These are phyloP conservation scores for Trichocladium uniseriatum DNA, from an alignment of 495 filamentous ascomycete species.

Conservation along the genomic window DNA sequence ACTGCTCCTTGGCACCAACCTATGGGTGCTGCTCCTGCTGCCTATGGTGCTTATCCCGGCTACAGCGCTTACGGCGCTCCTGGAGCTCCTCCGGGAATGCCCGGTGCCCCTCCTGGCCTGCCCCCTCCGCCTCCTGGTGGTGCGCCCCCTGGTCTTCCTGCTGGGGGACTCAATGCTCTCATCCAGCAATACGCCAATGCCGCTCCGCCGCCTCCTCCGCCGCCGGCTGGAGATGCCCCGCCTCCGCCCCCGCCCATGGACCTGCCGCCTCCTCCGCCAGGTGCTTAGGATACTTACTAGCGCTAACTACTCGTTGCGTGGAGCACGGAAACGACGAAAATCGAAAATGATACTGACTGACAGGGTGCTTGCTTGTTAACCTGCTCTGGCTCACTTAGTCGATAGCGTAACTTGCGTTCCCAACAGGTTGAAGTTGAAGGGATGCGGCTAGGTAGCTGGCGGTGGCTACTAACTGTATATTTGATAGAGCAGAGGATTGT, in stretches of 20 bases:
- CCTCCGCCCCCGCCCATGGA: conserved; percentile 71
- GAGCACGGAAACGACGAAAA: neutral
- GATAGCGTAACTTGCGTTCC: neutral
- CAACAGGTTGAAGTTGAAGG: neutral
- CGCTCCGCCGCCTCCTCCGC: conserved; percentile 47
- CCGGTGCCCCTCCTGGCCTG: conserved; percentile 42
- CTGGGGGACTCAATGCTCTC: conserved; percentile 49
- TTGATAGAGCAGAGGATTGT: conserved; percentile 3
- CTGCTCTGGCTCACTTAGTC: conserved; percentile 6
- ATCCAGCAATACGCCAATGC: conserved; percentile 57
- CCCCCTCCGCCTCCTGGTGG: conserved; percentile 51
- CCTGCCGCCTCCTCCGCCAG: conserved; percentile 63
- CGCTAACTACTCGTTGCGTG: conserved; percentile 1
- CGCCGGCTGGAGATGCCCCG: conserved; percentile 44
- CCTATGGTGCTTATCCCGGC: conserved; percentile 47
- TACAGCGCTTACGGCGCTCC: conserved; percentile 53
- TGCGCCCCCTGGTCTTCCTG: conserved; percentile 36
- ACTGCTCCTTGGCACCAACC: conserved; percentile 65
- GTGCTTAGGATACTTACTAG: conserved; percentile 29
- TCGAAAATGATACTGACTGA: conserved; percentile 20
- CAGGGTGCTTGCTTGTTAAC: conserved; percentile 10
- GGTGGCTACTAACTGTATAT: conserved; percentile 16
- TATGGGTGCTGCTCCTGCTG: conserved; percentile 43
- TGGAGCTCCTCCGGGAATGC: conserved; percentile 50
- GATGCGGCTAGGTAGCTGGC: neutral